Evolutionary conservation across 2,329 filamentous ascomycete species (phyloP).

Genomic region (Sclerotinia trifoliorum): DNA sequence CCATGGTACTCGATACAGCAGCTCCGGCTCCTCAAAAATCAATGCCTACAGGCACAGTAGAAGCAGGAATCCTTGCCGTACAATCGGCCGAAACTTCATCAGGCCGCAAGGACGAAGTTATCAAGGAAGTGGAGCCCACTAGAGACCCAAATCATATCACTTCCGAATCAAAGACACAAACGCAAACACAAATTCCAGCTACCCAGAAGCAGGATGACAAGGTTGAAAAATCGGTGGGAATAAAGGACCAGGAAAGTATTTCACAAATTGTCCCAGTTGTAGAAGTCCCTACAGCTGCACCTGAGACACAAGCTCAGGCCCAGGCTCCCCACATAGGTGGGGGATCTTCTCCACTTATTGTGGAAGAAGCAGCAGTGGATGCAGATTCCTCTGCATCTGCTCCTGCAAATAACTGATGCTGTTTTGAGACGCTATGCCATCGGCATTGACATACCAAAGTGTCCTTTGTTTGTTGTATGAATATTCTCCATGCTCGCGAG

Average conservation of each 20-base stretch:
- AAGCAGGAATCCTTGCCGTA: background rate
- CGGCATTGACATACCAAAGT: background rate
- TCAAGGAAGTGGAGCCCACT: background rate
- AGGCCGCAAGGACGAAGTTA: background rate
- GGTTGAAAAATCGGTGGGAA: background rate
- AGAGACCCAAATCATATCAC: background rate
- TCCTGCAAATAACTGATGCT: background rate
- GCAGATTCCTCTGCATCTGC: constrained; percentile 5
- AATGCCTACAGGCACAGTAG: background rate
- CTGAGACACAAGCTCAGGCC: background rate
- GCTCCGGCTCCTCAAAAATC: background rate
- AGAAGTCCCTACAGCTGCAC: background rate
- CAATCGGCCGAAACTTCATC: background rate
- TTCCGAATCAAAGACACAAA: background rate
- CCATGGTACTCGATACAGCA: background rate
- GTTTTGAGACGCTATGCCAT: background rate
- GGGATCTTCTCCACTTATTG: background rate
- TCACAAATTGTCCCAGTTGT: constrained; percentile 5
- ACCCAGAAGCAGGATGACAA: background rate
- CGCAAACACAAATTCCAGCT: background rate
- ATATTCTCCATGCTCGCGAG: background rate
- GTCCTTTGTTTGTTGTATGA: background rate
- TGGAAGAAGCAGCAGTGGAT: background rate
- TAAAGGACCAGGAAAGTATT: background rate
- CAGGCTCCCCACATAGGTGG: background rate